Evolutionary conservation across 164 flowering plant genomes (phyloP).

Genomic region (Hamamelis virginiana): DNA sequence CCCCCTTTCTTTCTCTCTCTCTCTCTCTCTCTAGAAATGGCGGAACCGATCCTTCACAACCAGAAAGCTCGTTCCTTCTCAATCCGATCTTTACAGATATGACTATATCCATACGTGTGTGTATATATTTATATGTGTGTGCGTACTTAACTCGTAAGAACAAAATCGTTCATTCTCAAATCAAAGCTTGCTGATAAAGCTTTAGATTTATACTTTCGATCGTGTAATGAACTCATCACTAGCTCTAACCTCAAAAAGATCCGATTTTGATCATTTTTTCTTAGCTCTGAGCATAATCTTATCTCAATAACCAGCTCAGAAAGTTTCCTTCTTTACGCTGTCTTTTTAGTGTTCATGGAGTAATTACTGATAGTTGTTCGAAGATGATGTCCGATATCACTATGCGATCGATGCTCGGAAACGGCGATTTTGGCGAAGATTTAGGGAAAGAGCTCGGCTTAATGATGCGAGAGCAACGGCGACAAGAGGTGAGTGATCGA

Average conservation of each 20-base stretch:
- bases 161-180: background rate
- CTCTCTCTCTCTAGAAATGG: constrained; percentile 18
- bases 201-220: constrained; percentile 9
- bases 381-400: constrained; percentile 58
- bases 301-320: constrained; percentile 1
- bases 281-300: background rate
- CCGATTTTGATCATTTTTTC: background rate
- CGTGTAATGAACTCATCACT: background rate
- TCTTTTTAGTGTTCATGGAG: constrained; percentile 10
- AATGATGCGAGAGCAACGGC: constrained; percentile 46
- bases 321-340: constrained; percentile 15
- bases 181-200: background rate
- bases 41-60: constrained; percentile 8
- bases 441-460: constrained; percentile 41
- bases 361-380: constrained; percentile 30
- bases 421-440: constrained; percentile 43
- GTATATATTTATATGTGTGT: background rate
- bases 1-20: background rate
- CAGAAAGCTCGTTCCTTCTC: background rate
- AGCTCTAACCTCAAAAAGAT: background rate
- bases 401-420: constrained; percentile 47
- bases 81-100: constrained; percentile 1
- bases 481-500: constrained; percentile 40
- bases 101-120: background rate
- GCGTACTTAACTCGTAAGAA: background rate